Evolutionary conservation across 148 eudicot genomes (phyloP).

Genomic region (Rhododendron henanense): DNA sequence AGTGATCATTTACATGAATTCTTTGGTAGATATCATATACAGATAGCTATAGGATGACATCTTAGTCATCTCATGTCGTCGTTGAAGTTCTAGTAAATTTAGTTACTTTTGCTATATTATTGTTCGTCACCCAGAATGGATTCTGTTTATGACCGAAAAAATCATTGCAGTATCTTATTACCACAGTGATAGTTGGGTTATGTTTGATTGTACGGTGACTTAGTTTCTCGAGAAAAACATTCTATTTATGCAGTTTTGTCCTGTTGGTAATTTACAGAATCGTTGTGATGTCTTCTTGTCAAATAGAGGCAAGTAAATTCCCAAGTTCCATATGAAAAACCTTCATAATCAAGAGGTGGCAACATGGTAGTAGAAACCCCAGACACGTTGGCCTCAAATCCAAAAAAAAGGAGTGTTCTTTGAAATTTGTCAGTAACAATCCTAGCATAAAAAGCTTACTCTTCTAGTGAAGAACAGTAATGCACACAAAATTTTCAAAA

Average conservation of each 20-base stretch:
- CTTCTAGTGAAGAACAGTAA: neutral
- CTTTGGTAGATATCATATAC: constrained; percentile 3
- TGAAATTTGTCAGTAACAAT: neutral
- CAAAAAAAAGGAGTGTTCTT: neutral
- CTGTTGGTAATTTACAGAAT: neutral
- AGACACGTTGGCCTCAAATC: neutral
- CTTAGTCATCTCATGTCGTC: neutral
- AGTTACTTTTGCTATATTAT: constrained; percentile 1
- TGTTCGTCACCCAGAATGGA: neutral
- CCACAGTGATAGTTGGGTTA: neutral
- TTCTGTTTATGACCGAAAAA: neutral
- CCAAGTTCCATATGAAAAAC: too few relatives aligned
- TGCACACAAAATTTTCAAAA: too few relatives aligned
- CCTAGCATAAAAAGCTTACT: neutral
- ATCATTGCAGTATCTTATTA: neutral
- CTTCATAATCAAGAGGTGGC: neutral
- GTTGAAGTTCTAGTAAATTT: neutral
- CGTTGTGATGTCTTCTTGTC: too few relatives aligned
- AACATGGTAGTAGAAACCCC: neutral
- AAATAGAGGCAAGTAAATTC: too few relatives aligned
- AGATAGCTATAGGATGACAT: neutral
- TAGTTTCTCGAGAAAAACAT: neutral
- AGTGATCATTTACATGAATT: constrained; percentile 4
- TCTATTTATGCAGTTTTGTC: neutral
- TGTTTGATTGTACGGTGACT: neutral